Base-by-base conservation (phyloP, 2,329 filamentous ascomycete species). In the Cyclaneusma minus region DNA sequence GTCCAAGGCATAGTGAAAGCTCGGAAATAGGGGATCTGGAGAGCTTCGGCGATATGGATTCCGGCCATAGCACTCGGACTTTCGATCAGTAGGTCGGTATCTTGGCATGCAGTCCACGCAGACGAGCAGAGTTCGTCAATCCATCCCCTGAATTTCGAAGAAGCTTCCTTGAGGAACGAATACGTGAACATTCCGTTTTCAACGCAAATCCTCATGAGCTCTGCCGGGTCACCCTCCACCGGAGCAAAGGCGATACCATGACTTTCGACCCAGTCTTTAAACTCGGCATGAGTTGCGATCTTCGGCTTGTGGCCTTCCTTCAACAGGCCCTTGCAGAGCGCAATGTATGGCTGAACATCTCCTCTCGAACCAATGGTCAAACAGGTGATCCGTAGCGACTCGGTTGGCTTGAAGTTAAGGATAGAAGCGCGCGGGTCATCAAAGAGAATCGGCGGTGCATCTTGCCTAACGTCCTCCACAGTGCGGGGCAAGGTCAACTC, bases 1-100 rank as follows among this genome's bases (percentile, higher is more conserved):
- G 89, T 93, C 89, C 89, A 98, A 0, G 89, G 89, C 89, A 98
- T 98, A 11, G 84, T 92, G 47, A 98, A 98, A 0, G 85, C 87
- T 29, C 89, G 73, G 58, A 95, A 95, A 50, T 98, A 98, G 1
- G 89, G 89, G 22, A 98, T 91, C 9, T 70, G 64, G 2, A 98
- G 63, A 13, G 84, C 83, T 54, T 98, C 89, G 2, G 89, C 89
- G 38, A 98, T 92, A 49, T 98, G 89, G 28, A 98, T 93, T 14
- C 89, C 89, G 1, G 79, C 84, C 89, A 98, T 98, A 9, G 89
- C 84, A 30, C 82, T 92, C 0, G 89, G 89, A 24, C 82, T 92
- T 49, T 98, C 89, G 33, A 98, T 93, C 20, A 98, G 60, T 16
- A 98, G 57, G 47, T 98, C 87, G 2, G 78, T 79, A 13, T 75